phyloP scores from a whole-genome alignment of 768 basidiomycete genomes.

The Hygrocybe coccinea region DNA sequence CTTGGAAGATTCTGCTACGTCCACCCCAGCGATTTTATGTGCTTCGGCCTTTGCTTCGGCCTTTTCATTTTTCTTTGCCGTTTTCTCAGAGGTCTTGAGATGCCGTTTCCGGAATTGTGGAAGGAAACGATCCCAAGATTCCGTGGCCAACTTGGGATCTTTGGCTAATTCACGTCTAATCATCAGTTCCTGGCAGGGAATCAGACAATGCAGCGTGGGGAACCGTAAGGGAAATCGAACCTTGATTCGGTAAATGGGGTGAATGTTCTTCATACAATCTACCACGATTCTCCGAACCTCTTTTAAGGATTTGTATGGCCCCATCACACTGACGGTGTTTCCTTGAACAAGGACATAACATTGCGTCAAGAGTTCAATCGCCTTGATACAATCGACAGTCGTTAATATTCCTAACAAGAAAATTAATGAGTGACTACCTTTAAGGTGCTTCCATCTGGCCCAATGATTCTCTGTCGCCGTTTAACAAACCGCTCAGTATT shows the following conservation, averaged over 20 bases:
- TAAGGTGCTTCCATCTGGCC: constrained; percentile 93
- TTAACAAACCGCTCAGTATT: constrained; percentile 98
- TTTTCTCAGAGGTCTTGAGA: constrained; percentile 91
- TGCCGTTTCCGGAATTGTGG: constrained; percentile 93
- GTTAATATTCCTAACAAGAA: not conserved
- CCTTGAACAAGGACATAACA: constrained; percentile 99
- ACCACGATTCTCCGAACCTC: constrained; percentile 95
- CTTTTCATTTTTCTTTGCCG: constrained; percentile 79
- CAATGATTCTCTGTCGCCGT: constrained; percentile 91
- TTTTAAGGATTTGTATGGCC: constrained; percentile 89
- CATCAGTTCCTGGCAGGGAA: constrained; percentile 78
- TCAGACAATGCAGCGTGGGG: constrained; percentile 6
- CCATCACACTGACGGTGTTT: constrained; percentile 97
- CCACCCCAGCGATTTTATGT: constrained; percentile 61
- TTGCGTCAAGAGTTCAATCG: constrained; percentile 91
- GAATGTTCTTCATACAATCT: constrained; percentile 99
- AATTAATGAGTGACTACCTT: constrained; percentile 56
- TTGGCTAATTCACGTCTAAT: constrained; percentile 96
- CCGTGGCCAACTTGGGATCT: constrained; percentile 90
- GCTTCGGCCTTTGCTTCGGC: constrained; percentile 57
- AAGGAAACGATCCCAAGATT: constrained; percentile 96
- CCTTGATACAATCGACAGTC: constrained; percentile 42
- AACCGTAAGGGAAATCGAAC: constrained; percentile 33
- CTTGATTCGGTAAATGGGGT: constrained; percentile 99
- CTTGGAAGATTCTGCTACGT: constrained; percentile 40